Base-by-base conservation (phyloP, 352 stramenopile species). In the Phytophthora pseudosyringae region DNA sequence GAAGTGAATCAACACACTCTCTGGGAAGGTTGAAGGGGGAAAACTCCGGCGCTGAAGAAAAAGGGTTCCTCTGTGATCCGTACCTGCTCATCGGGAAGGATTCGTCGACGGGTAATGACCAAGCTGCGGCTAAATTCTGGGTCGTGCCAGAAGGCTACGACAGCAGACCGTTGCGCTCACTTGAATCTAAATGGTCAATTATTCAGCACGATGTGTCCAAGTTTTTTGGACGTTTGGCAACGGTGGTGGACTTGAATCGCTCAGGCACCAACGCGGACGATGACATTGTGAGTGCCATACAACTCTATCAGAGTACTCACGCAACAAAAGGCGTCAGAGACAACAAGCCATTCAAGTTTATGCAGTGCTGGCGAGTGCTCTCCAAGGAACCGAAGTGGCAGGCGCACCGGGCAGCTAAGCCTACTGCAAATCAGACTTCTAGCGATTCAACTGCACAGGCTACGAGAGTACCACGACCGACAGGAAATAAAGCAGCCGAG, bases 311-410 rank as follows among this genome's bases (percentile, higher is more conserved):
- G 41, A 39, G 13, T 15, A 61, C 35, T 21, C n/a, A 64, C 38
- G 11, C 12, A 1, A 39, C 12, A 1, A 47, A 51, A 15, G n/a
- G 10, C 3, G 33, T 35, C 3, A 9, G 8, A 8, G 33, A 46
- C 10, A 36, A 32, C 16, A 56, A 63, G 11, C 4, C 25, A 3
- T 56, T 64, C 16, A 33, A 25, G 2, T 44, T 56, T 7, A 8
- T 51, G 2, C 55, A 64, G 28, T 64, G 45, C 16, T 56, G 55
- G 55, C 29, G 25, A 48, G 31, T 64, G n/a, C 29, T 59, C 1
- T 59, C 51, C 2, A 33, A 32, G 7, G 39, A 41, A 10, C 10
- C 40, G 7, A 47, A 47, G 12, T 47, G 40, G 3, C 18, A 47
- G 35, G 35, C 35, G 9, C 35, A 40, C 35, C 35, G 12, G 1